phyloP scores from a whole-genome alignment of 371 early-diverging fungal genomes.

The Apophysomyces variabilis region DNA sequence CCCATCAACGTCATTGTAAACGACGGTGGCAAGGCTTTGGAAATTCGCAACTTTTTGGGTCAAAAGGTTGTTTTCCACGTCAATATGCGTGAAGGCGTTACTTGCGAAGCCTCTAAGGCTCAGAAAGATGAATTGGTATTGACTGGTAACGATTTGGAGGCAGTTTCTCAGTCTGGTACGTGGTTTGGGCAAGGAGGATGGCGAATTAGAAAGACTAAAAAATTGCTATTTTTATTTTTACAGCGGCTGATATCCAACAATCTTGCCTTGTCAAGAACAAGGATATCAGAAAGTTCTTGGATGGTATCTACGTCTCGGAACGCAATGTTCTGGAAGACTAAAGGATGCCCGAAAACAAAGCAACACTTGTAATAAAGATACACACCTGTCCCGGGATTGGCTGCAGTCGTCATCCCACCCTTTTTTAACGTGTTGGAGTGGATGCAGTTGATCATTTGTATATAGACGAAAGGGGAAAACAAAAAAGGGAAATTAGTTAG shows the following conservation, averaged over 20 bases:
- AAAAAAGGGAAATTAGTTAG: neutral
- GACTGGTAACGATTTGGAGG: slow-evolving; percentile 94
- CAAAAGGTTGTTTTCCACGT: slow-evolving; percentile 94
- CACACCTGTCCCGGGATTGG: slow-evolving; percentile 49
- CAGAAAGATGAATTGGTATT: slow-evolving; percentile 98
- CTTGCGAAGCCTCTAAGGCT: slow-evolving; percentile 76
- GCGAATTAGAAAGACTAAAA: neutral
- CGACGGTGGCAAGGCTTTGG: slow-evolving; percentile 82
- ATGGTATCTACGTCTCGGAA: slow-evolving; percentile 98
- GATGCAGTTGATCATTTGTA: neutral
- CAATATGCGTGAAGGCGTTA: slow-evolving; percentile 91
- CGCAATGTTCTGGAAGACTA: slow-evolving; percentile 44
- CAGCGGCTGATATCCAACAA: slow-evolving; percentile 81
- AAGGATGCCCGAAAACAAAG: neutral
- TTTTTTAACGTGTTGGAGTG: slow-evolving; percentile 13
- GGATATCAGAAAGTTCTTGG: slow-evolving; percentile 99
- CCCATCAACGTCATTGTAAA: slow-evolving; percentile 98
- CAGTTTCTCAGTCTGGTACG: slow-evolving; percentile 94
- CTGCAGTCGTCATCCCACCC: slow-evolving; percentile 56
- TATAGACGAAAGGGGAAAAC: neutral
- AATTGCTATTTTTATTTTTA: slow-evolving; percentile 5
- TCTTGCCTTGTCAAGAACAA: slow-evolving; percentile 78
- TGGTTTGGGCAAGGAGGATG: neutral
- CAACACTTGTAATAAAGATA: slow-evolving; percentile 43
- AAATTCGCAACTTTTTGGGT: slow-evolving; percentile 99